Evolutionary conservation across 176 grass and related monocot genomes (phyloP).

Genomic region (Lolium rigidum): DNA sequence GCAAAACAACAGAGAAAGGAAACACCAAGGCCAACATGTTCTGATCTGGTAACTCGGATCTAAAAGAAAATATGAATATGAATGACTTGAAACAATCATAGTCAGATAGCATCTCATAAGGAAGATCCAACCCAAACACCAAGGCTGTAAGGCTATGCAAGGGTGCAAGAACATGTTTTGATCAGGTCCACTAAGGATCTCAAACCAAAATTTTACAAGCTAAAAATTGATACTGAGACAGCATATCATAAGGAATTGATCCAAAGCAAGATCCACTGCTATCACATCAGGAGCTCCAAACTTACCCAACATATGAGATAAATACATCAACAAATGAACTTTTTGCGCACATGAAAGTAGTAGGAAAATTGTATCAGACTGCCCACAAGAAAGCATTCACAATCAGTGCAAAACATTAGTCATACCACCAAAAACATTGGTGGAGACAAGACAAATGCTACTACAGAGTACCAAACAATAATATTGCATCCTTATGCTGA

Average conservation of each 20-base stretch:
- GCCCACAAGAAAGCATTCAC: slow-evolving; percentile 10
- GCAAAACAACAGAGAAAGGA: neutral
- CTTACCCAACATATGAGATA: neutral
- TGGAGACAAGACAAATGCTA: slow-evolving; percentile 28
- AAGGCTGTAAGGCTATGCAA: no score
- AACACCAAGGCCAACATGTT: neutral
- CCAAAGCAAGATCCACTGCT: neutral
- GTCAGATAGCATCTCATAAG: neutral
- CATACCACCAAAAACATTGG: slow-evolving; percentile 19
- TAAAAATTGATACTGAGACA: no score
- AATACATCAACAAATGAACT: neutral
- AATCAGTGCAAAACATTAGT: slow-evolving; percentile 27
- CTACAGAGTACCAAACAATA: slow-evolving; percentile 6
- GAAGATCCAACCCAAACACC: neutral
- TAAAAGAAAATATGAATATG: neutral
- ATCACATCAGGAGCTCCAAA: neutral
- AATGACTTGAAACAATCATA: neutral
- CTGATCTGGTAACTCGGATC: neutral
- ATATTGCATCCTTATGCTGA: slow-evolving; percentile 37
- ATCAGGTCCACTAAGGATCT: no score
- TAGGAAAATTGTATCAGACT: neutral
- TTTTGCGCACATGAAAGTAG: neutral
- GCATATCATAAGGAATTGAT: neutral
- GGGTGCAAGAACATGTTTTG: no score
- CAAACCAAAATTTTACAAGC: no score